Base-by-base conservation (phyloP, 331 rosid genomes). In the Acacia concinna region DNA sequence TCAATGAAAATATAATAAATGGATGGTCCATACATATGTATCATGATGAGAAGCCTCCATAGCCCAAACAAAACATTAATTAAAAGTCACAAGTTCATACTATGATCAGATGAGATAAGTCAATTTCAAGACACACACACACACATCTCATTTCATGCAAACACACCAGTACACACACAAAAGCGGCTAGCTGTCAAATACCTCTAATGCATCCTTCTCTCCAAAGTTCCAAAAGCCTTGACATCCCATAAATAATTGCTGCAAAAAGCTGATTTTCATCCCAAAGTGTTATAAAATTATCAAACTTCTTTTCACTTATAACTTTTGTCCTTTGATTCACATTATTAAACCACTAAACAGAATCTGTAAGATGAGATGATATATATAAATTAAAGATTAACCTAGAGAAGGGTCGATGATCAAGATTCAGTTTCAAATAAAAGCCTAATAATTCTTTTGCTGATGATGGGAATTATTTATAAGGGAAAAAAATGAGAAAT, bases 1-100 rank as follows among this genome's bases (percentile, higher is more conserved):
- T 62, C 28, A 11, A 20, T 65, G 46, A 65, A 10, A 59, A 25
- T 56, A 27, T 25, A 27, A 65, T 20, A 9, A 65, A 34, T 34
- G 17, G 6, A n/a, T 65, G 46, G 71, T 65, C 71, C 46, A 34
- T 20, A 65, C 46, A 34, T 20, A 65, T 20, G 41, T 2, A 17
- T 34, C 46, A 65, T 65, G 27, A 37, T 21, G 20, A 37, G 31
- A 37, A 37, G 47, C 47, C 47, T 35, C 23, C 49, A 35, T 12
- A 67, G 47, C 47, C 46, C 73, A 68, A 23, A 40, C 17, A 10
- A 43, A 10, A 43, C 21, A 12, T 34, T 4, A n/a, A 73, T 30
- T 54, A 62, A 69, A 78, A 75, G 87, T 84, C 87, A 80, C 37
- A 37, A 37, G 76, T 84, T 84, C 87, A 80, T 84, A 84, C 82